A percentile compares a stretch with the other conserved stretches of the same genome.
These are phyloP conservation scores for Penicillium aurantiogriseum DNA, from an alignment of 2,329 filamentous ascomycete species.

Conservation along the genomic window DNA sequence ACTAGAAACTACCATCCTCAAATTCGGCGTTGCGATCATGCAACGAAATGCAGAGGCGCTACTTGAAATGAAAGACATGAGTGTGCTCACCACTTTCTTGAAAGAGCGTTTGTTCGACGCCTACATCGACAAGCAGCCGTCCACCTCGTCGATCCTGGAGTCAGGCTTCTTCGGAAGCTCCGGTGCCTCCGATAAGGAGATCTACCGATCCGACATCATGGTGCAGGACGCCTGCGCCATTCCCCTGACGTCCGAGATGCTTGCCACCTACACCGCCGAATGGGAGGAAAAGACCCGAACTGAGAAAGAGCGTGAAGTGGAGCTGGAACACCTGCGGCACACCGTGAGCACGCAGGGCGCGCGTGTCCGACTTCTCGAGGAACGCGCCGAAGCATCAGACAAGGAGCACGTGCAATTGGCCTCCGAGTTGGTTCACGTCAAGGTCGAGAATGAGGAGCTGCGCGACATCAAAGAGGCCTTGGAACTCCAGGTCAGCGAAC, in stretches of 20 bases:
- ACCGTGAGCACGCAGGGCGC: slow-evolving; percentile 66
- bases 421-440: slow-evolving; percentile 85
- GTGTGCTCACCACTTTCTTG: slow-evolving; percentile 79
- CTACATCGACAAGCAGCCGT: slow-evolving; percentile 92
- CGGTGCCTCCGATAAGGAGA: slow-evolving; percentile 84
- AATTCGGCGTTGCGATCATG: slow-evolving; percentile 94
- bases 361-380: slow-evolving; percentile 80
- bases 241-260: slow-evolving; percentile 76
- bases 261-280: slow-evolving; percentile 77
- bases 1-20: slow-evolving; percentile 79
- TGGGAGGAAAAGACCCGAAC: slow-evolving; percentile 88
- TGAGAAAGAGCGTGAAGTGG: slow-evolving; percentile 78
- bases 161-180: slow-evolving; percentile 96
- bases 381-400: slow-evolving; percentile 83
- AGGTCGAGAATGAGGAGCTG: slow-evolving; percentile 89
- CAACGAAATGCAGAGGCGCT: slow-evolving; percentile 82
- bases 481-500: slow-evolving; percentile 77
- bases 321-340: slow-evolving; percentile 70
- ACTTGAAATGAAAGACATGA: slow-evolving; percentile 86
- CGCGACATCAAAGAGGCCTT: slow-evolving; percentile 87
- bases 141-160: slow-evolving; percentile 87
- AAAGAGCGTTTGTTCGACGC: slow-evolving; percentile 95
- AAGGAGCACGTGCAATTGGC: slow-evolving; percentile 87
- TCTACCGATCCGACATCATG: slow-evolving; percentile 91
- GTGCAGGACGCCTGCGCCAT: slow-evolving; percentile 90